Evolutionary conservation across 805 yeast genomes (phyloP).

Genomic region (Komagataella kurtzmanii): DNA sequence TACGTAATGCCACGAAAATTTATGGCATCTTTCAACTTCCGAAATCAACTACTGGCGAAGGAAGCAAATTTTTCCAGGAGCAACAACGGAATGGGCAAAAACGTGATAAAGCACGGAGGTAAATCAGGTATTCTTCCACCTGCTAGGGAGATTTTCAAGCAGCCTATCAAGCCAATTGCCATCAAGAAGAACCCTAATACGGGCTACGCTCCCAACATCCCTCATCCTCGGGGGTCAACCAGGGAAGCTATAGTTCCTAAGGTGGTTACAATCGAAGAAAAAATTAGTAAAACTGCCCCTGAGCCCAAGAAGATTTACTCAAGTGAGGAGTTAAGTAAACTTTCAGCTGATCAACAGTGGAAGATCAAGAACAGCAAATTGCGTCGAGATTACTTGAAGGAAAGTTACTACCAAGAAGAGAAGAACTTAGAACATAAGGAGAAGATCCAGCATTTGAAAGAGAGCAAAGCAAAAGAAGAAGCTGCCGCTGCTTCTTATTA

Average conservation of each 20-base stretch:
- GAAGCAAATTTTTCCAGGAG: neutral
- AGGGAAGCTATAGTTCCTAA: conserved; percentile 40
- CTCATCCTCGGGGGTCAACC: conserved; percentile 50
- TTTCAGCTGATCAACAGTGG: conserved; percentile 29
- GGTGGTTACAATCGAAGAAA: conserved; percentile 44
- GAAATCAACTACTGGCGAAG: neutral
- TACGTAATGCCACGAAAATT: neutral
- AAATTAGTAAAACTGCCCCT: conserved; percentile 40
- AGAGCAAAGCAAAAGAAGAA: conserved; percentile 13
- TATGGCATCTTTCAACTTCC: neutral
- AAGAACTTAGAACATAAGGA: conserved; percentile 19
- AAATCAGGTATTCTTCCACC: conserved; percentile 77
- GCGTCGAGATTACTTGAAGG: conserved; percentile 59
- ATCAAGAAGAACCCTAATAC: conserved; percentile 34
- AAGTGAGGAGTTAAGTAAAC: conserved; percentile 17
- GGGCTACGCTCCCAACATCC: conserved; percentile 62
- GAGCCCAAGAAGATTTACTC: conserved; percentile 23
- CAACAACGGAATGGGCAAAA: conserved; percentile 30
- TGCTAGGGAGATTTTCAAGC: conserved; percentile 63
- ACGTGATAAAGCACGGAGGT: conserved; percentile 36
- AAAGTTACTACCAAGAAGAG: conserved; percentile 33
- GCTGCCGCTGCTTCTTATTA: conserved; percentile 20
- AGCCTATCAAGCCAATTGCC: conserved; percentile 42
- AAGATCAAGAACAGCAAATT: conserved; percentile 41
- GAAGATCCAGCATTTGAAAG: conserved; percentile 14